Evolutionary conservation across 768 basidiomycete species (phyloP).

Genomic region (Auriscalpium orientale): DNA sequence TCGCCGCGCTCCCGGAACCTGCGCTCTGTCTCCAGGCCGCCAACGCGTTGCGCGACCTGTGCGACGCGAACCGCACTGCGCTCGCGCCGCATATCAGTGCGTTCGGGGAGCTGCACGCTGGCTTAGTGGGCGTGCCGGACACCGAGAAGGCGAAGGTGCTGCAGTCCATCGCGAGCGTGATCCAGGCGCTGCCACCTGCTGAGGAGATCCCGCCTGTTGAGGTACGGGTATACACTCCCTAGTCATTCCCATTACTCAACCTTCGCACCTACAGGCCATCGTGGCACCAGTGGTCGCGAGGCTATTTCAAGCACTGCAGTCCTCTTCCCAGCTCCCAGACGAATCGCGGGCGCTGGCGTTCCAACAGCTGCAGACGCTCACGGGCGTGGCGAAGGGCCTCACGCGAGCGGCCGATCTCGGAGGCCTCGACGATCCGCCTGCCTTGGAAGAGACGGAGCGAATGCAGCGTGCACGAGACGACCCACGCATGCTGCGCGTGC

Average conservation of each 20-base stretch:
- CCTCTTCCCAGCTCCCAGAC: conserved; percentile 59
- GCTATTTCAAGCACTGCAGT: conserved; percentile 53
- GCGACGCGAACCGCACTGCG: conserved; percentile 82
- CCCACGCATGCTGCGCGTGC: conserved; percentile 49
- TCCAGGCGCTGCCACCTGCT: conserved; percentile 77
- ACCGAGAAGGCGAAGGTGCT: conserved; percentile 86
- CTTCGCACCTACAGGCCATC: conserved; percentile 44
- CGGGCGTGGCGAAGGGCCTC: conserved; percentile 83
- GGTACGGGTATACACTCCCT: conserved; percentile 28
- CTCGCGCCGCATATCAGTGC: conserved; percentile 78
- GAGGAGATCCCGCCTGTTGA: conserved; percentile 75
- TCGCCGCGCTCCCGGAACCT: conserved; percentile 60
- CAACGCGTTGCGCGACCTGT: conserved; percentile 75
- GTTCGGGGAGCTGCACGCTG: conserved; percentile 78
- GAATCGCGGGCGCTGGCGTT: conserved; percentile 61
- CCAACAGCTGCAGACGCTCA: conserved; percentile 70
- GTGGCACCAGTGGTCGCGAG: conserved; percentile 67
- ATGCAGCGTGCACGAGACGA: conserved; percentile 61
- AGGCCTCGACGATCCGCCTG: conserved; percentile 51
- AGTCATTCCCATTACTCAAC: too few species aligned
- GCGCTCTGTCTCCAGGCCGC: conserved; percentile 66
- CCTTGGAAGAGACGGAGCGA: conserved; percentile 41
- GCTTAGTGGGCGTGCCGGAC: conserved; percentile 70
- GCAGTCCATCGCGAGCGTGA: conserved; percentile 88
- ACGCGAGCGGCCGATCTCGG: conserved; percentile 68